Evolutionary conservation across 2,329 filamentous ascomycete species (phyloP).

Genomic region (Exophiala oligosperma): DNA sequence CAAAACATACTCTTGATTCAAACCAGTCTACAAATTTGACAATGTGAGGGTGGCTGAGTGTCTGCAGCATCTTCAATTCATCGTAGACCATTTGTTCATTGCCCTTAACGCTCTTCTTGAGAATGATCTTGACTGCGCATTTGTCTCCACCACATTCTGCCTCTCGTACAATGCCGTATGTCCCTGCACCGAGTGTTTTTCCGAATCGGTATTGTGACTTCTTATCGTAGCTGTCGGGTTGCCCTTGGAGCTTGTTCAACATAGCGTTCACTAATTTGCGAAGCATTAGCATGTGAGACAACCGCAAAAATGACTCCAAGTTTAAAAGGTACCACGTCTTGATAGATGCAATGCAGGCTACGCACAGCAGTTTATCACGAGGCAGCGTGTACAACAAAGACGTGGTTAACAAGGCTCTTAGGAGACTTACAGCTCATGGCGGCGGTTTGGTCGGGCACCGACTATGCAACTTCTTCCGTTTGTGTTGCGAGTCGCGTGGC

Average conservation of each 20-base stretch:
- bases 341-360: neutral
- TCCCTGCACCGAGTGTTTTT: slow-evolving; percentile 89
- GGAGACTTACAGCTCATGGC: slow-evolving; percentile 26
- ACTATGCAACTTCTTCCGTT: slow-evolving; percentile 5
- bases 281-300: slow-evolving; percentile 14
- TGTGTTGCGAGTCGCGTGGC: neutral
- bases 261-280: slow-evolving; percentile 70
- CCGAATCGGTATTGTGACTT: slow-evolving; percentile 96
- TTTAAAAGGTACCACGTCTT: neutral
- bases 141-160: slow-evolving; percentile 81
- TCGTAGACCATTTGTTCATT: slow-evolving; percentile 99
- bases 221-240: slow-evolving; percentile 98
- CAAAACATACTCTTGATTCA: slow-evolving; percentile 76
- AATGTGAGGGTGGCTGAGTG: slow-evolving; percentile 89
- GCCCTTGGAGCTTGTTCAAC: slow-evolving; percentile 93
- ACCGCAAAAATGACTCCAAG: neutral
- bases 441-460: slow-evolving; percentile 13
- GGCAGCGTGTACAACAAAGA: neutral
- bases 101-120: slow-evolving; percentile 98
- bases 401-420: neutral
- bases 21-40: slow-evolving; percentile 99
- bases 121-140: slow-evolving; percentile 96
- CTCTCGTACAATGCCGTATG: slow-evolving; percentile 97
- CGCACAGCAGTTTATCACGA: neutral
- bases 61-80: slow-evolving; percentile 90